Evolutionary conservation across 208 protist genomes (phyloP), one percentile per base, ranked within the genome.

Genomic region (Vickermania ingenoplastis): DNA sequence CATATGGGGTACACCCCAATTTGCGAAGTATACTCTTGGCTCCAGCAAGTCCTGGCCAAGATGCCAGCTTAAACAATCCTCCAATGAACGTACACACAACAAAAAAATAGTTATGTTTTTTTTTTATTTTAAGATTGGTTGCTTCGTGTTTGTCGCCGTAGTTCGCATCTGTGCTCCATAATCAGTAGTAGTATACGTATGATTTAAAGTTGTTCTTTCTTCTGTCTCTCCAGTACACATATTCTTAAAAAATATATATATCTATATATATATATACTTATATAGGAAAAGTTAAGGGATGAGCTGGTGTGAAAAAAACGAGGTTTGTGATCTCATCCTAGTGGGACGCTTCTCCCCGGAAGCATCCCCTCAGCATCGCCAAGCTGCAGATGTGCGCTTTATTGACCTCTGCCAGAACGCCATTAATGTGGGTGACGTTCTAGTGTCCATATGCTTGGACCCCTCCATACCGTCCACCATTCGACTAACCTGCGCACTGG

Each of bases 1-100:
- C 67, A 65, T 30, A 72, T 87, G 22, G 79, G 77, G 52, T 87
- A 82, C 66, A 83, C 75, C 1, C 83, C 83, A 3, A 67, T 56
- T 54, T 36, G 59, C 14, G 62, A 74, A 29, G 74, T 90, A 57
- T 25, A 31, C 0, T 68, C 70, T 2, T 90, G 78, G 76, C 45
- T 84, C 0, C 14, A 65, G 3, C 54, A 45, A 21, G 58, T 53
- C 22, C 13, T 62, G 60, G 13, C 31, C 62, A 27, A 17, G 11
- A n/a, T 7, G 11, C 36, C 11, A 17, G 7, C 11, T 17, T 48
- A 48, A 7, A 48, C 36, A 48, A 48, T 48, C 11, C 36, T 48
- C 36, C 36, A 17, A 48, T 17, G 7, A 48, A 48, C 11, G 17
- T 17, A 48, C 36, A 48, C 36, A 48, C 3, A 29, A 25, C n/a